phyloP scores from a whole-genome alignment of 345 rosid species.

The Syzygium jambos region DNA sequence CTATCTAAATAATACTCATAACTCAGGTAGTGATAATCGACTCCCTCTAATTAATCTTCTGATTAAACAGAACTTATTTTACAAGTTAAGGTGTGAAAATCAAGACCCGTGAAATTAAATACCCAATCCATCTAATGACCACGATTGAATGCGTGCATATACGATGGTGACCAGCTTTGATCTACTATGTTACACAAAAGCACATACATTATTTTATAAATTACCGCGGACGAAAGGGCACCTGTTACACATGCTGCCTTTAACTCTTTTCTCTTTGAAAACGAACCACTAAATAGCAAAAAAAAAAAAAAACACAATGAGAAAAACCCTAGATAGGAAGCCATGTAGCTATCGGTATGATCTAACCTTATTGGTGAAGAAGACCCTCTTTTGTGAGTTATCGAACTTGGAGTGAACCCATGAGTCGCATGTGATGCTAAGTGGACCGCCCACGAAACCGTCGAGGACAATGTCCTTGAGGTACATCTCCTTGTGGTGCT shows the following conservation, averaged over 20 bases:
- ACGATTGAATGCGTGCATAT: neutral
- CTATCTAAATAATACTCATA: neutral
- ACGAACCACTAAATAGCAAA: no score
- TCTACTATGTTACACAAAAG: neutral
- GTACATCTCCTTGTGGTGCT: slow-evolving; percentile 59
- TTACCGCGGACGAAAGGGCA: neutral
- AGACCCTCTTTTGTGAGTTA: slow-evolving; percentile 39
- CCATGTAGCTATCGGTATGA: no score
- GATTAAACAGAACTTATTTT: neutral
- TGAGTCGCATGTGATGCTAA: slow-evolving; percentile 38
- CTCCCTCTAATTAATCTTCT: neutral
- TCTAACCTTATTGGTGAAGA: slow-evolving; percentile 53
- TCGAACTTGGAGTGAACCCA: slow-evolving; percentile 56
- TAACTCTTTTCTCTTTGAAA: no score
- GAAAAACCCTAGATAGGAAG: neutral
- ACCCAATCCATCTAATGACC: neutral
- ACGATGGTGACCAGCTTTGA: neutral
- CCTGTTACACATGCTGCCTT: no score
- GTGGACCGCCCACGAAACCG: slow-evolving; percentile 19
- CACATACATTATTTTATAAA: neutral
- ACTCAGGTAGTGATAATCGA: neutral
- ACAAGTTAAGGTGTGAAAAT: neutral
- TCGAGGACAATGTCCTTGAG: slow-evolving; percentile 35
- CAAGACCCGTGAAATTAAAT: neutral
- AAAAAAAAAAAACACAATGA: no score